Evolutionary conservation across 2,329 filamentous ascomycete genomes (phyloP), one percentile per base, ranked within the genome.

Genomic region (Aspergillus quadricinctus): DNA sequence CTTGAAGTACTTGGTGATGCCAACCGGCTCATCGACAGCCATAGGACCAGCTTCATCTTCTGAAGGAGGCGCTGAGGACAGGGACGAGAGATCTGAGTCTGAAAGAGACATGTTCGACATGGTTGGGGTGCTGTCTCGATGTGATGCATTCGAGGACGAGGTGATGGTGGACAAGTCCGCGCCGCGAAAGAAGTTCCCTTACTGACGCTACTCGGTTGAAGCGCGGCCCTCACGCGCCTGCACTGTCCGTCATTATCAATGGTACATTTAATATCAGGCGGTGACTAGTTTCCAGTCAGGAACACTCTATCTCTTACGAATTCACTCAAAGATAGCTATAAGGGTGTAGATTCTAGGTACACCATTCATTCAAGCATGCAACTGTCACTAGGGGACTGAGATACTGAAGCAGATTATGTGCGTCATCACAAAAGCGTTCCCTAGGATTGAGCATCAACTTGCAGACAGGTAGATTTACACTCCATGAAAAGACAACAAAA

Each of bases 21-120:
- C 77, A 31, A 70, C 67, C 31, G 70, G 70, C 61, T 74, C 71
- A 49, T 77, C 72, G 54, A 76, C 64, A 50, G 72, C 70, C 59
- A 72, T 72, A 17, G 70, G 67, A 58, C 72, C 67, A 19, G 71
- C 69, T 65, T 86, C 84, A 66, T 87, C 83, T 64, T 86, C 83
- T 43, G 80, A 80, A 23, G 82, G 79, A 14, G 82, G 81, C 49
- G 81, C 79, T 50, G 83, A 84, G 35, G 83, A 86, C 50, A 86
- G 75, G 25, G 79, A 80, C 27, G 81, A 82, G 43, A 81, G 79
- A 57, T 84, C 83, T 43, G 80, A 81, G 66, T 83, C 83, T 58
- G 78, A 80, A 74, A 81, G 81, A 52, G 73, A 71, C 72, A 76
- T 76, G 63, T 57, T 73, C 55, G 64, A 65, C 55, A 63, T 66